A percentile compares a stretch with the other conserved stretches of the same genome.
phyloP scores from a whole-genome alignment of 148 eudicot species.

The Camellia granthamiana region DNA sequence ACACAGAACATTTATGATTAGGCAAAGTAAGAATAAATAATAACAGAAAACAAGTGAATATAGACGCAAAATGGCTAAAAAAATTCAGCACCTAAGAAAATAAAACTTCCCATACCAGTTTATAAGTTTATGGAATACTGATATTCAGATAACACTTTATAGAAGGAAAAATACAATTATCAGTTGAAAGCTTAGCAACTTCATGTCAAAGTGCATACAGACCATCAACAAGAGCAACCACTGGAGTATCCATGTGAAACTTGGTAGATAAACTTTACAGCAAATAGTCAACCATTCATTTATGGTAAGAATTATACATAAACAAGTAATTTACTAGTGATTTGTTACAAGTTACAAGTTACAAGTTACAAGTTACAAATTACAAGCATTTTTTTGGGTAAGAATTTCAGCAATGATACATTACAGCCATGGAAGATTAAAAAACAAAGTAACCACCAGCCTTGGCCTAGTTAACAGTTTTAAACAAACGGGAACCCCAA shows the following conservation, averaged over 20 bases:
- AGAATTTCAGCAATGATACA: too few species aligned
- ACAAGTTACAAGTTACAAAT: too few species aligned
- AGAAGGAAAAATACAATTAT: not conserved
- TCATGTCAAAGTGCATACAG: too few species aligned
- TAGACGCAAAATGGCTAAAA: not conserved
- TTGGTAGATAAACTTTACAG: not conserved
- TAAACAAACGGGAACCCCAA: not conserved
- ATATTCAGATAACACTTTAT: not conserved
- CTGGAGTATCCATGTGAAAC: not conserved
- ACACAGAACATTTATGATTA: slow-evolving; percentile 9
- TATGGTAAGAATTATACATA: too few species aligned
- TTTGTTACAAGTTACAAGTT: too few species aligned
- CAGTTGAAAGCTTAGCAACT: not conserved
- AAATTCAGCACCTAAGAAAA: not conserved
- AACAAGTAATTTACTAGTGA: too few species aligned
- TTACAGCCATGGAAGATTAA: not conserved
- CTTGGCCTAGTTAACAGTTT: not conserved
- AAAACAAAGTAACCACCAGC: not conserved
- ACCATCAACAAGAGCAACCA: not conserved
- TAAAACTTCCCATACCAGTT: not conserved
- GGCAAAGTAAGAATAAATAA: slow-evolving; percentile 2
- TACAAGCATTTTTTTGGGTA: too few species aligned
- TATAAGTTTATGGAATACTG: not conserved
- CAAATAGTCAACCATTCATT: too few species aligned
- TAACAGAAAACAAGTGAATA: not conserved